phyloP scores from a whole-genome alignment of 805 yeast genomes.

The Zygotorulaspora danielsina region DNA sequence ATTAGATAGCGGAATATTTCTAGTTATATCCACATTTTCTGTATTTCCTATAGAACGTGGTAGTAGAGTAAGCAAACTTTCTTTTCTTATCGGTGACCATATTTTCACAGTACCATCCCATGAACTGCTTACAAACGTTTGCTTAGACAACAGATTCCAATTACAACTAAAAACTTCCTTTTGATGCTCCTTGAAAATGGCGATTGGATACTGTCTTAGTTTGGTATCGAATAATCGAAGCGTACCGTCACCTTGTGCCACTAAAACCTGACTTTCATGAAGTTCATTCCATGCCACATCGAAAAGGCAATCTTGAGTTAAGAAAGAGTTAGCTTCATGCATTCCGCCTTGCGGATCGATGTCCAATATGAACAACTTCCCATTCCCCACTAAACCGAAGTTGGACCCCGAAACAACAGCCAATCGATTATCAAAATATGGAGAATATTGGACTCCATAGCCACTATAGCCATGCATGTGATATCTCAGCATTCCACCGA shows the following conservation, averaged over 20 bases:
- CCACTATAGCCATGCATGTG: slow-evolving; percentile 82
- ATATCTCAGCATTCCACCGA: slow-evolving; percentile 61
- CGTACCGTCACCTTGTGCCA: slow-evolving; percentile 88
- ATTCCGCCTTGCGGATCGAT: slow-evolving; percentile 66
- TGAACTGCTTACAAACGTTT: slow-evolving; percentile 67
- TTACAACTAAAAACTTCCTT: slow-evolving; percentile 69
- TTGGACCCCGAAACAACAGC: slow-evolving; percentile 92
- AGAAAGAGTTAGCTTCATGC: slow-evolving; percentile 53
- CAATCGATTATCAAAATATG: slow-evolving; percentile 81
- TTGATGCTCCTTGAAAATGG: slow-evolving; percentile 71
- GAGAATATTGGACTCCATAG: slow-evolving; percentile 82
- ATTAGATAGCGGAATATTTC: slow-evolving; percentile 37
- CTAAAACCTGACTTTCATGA: slow-evolving; percentile 80
- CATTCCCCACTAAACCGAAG: slow-evolving; percentile 93
- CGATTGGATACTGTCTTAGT: slow-evolving; percentile 63
- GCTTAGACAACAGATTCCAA: slow-evolving; percentile 70
- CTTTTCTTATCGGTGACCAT: slow-evolving; percentile 62
- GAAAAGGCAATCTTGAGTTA: slow-evolving; percentile 90
- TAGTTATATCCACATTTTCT: slow-evolving; percentile 10
- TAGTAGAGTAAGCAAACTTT: slow-evolving; percentile 54
- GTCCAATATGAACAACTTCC: slow-evolving; percentile 66
- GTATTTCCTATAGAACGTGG: slow-evolving; percentile 33
- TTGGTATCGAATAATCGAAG: slow-evolving; percentile 75
- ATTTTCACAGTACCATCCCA: slow-evolving; percentile 91
- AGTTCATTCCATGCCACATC: slow-evolving; percentile 86